Evolutionary conservation across 176 grass and related monocot species (phyloP), one percentile per base, ranked within the genome.

Genomic region (Microstegium vimineum): DNA sequence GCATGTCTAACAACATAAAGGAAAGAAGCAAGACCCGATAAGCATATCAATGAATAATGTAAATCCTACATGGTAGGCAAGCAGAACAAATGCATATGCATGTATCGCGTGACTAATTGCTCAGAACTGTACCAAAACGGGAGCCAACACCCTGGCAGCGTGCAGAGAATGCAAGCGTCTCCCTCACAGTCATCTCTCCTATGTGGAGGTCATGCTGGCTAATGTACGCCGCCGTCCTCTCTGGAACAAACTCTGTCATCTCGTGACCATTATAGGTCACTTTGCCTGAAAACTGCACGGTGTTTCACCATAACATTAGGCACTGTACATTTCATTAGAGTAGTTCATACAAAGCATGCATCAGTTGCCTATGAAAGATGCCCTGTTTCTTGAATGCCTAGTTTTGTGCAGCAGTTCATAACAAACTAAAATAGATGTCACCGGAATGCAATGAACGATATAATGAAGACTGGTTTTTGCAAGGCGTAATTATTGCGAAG

Each of bases 141-240:
- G 78, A 74, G 34, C 90, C 90, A 25, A 92, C 83, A 64, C 90
- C 90, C 74, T 92, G 90, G 69, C 86, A 89, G 31, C 90, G 82
- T 11, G 90, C 90, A 37, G 90, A 89, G 83, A 92, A 92, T 31
- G 86, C 79, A 43, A 92, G 79, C 8, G 90, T 92, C 51, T 92
- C 90, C 38, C 90, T 81, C 35, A 92, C 90, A 10, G 90, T 92
- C 90, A 92, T 92, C 67, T 92, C 90, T 37, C 90, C 86, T n/a
- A 89, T 86, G 76, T 92, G 90, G 37, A 89, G 87, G 49, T 92
- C 90, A 37, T 89, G 83, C 61, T 92, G 90, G 64, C 90, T 89
- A 30, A 92, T 92, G 72, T 89, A 92, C 0, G 90, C 90, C 42
- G 90, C 79, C 37, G 90, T 89, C 74, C 90, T 85, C 77, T 92